Percentiles rank a stretch among this genome's conserved stretches.
Evolutionary conservation across 2,329 filamentous ascomycete species (phyloP).

Genomic region (Botrytis hyacinthi): DNA sequence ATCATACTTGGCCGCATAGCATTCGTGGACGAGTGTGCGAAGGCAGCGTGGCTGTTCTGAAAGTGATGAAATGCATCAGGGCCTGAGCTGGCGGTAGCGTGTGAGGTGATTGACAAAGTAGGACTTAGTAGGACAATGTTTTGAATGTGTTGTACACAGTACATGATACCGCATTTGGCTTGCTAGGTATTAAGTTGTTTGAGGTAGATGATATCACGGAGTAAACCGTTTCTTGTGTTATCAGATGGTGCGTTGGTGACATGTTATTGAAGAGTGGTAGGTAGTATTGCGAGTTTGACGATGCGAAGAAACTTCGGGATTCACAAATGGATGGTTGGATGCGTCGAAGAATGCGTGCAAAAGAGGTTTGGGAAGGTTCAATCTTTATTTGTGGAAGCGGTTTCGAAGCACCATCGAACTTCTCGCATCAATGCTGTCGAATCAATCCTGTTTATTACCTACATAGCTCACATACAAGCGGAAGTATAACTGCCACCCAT

Average conservation of each 20-base stretch:
- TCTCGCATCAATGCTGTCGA: neutral
- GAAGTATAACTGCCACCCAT: neutral
- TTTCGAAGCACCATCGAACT: neutral
- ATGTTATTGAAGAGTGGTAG: slow-evolving; percentile 16
- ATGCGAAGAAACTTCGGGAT: slow-evolving; percentile 12
- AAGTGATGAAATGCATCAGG: slow-evolving; percentile 21
- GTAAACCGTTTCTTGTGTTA: slow-evolving; percentile 17
- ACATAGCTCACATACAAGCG: neutral
- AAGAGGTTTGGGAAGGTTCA: slow-evolving; percentile 9
- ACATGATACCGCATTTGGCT: slow-evolving; percentile 15
- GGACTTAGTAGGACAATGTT: slow-evolving; percentile 30
- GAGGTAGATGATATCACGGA: slow-evolving; percentile 20
- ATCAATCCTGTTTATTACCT: neutral
- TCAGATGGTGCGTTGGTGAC: slow-evolving; percentile 20
- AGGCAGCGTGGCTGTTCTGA: slow-evolving; percentile 22
- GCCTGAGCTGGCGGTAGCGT: slow-evolving; percentile 20
- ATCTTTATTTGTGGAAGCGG: neutral
- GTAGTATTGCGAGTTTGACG: neutral
- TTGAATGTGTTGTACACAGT: slow-evolving; percentile 29
- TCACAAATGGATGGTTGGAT: slow-evolving; percentile 5
- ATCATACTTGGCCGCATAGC: slow-evolving; percentile 20
- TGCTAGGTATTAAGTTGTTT: slow-evolving; percentile 20
- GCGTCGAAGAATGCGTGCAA: neutral
- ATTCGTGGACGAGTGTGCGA: slow-evolving; percentile 23
- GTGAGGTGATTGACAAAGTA: slow-evolving; percentile 20